Base-by-base conservation (phyloP, 768 basidiomycete genomes). In the Termitomyces sp. region DNA sequence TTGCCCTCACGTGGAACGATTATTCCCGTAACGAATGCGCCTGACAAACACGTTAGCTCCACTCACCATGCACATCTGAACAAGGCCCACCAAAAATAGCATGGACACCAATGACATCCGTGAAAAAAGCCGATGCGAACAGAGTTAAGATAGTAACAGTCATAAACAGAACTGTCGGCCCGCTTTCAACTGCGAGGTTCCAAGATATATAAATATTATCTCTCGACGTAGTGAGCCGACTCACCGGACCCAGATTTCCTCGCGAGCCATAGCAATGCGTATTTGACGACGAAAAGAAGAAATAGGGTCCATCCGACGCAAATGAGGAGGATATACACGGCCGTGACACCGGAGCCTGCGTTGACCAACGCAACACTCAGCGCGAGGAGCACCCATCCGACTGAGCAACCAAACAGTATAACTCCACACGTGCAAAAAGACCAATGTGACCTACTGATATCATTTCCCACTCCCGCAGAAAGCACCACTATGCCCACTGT, bases 301-400 rank as follows among this genome's bases (percentile, higher is more conserved):
- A 95, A 77, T 0, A 96, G 62, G 0, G 87, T 81, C 86, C 93
- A 98, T 0, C 81, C 95, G 4, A 95, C 74, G 57, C 91, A 91
- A 15, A 77, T 73, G 7, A 98, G 76, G 13, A 99, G 75, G 61
- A 96, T 89, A 73, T 86, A 98, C 1, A 98, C 74, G 0, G 95
- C 95, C 0, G 86, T 88, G 0, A 94, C 73, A 1, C 94, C 95
- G 0, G 85, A 82, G 4, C 86, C 85, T 0, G 94, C 91, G 60
- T 95, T 97, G 49, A 95, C 94, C 18, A 99, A 82, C 0, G 96
- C 95, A 6, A 98, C 89, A 48, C 89, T 91, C 24, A 99, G 78
- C 0, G 96, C 95, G 13, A 98, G 81, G 1, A 98, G 76, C 0
- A 82, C 82, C 96, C 95, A 97, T 3, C 90, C 92, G 49, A 92